A percentile compares a stretch with the other conserved stretches of the same genome.
phyloP scores from a whole-genome alignment of 129 eudicot genomes.

The Oenanthe sinensis region DNA sequence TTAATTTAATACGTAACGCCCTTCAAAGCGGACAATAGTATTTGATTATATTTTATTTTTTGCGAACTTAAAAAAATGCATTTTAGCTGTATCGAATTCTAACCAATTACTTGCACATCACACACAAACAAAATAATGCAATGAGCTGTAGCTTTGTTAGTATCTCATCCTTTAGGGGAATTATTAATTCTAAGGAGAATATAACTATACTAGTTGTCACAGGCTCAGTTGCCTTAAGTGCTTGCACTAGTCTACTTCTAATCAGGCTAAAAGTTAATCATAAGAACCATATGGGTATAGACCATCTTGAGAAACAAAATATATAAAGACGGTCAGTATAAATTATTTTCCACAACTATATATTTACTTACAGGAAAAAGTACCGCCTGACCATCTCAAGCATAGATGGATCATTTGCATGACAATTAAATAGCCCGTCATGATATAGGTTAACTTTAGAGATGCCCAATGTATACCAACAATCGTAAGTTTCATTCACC shows the following conservation, averaged over 20 bases:
- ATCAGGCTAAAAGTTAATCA: not conserved
- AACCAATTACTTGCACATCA: not conserved
- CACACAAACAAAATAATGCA: not conserved
- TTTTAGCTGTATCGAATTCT: not conserved
- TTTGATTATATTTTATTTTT: too few relatives aligned
- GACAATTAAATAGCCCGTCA: slow-evolving; percentile 66
- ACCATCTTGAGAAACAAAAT: not conserved
- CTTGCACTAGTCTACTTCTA: not conserved
- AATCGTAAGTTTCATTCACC: slow-evolving; percentile 91
- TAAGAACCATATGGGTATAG: not conserved
- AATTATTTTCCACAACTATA: not conserved
- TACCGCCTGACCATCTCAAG: slow-evolving; percentile 74
- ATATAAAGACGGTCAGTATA: not conserved
- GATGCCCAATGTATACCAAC: slow-evolving; percentile 85
- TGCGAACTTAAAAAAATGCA: not conserved
- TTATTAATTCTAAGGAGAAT: not conserved
- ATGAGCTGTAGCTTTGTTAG: not conserved
- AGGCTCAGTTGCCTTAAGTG: not conserved
- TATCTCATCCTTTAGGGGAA: not conserved
- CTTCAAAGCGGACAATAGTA: not conserved
- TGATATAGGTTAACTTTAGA: slow-evolving; percentile 69
- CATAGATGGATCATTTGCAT: slow-evolving; percentile 60
- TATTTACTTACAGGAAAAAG: slow-evolving; percentile 61
- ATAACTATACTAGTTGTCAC: not conserved
- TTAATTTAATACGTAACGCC: not conserved